Base-by-base conservation (phyloP, 208 protist species). In the Tetramitus jugosus region DNA sequence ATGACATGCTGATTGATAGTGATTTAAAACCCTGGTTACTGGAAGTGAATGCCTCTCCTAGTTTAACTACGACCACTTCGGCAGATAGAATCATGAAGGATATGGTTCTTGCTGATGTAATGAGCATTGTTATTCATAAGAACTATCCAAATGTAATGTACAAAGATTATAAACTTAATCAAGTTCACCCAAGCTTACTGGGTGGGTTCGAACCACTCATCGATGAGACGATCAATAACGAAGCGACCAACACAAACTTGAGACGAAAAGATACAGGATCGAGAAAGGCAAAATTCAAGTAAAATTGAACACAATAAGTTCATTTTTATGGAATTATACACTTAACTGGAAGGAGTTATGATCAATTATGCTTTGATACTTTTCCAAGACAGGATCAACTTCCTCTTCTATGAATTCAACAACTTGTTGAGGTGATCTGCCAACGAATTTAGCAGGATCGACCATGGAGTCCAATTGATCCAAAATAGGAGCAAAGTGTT, bases 1-100 rank as follows among this genome's bases (percentile, higher is more conserved):
- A 96, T 77, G 96, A 99, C 84, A 87, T 99, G 10, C 85, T 99
- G 31, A 89, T 99, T 53, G 96, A 98, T 80, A 87, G 87, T n/a
- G 74, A 87, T 4, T 83, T 98, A 10, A 88, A 94, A 46, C 96
- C 96, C 7, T 97, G 96, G 87, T 82, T 99, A 1, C 93, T 99
- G 75, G 96, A 99, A 80, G 95, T 98, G 23, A 96, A 96, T 78
- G 86, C 91, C 1, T 94, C 91, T 31, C 93, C 92, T 29, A 95
- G 92, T 23, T 85, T 95, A 52, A 91, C 88, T 29, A 88, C 87
- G 23, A 94, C 91, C 3, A 94, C 92, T 0, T 52, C 84, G 8
- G 84, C 87, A 39, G 92, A 95, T 74, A 85, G 89, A 13, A 80
- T 91, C 35, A 77, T 95, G 60, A 95, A 95, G 83, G 85, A 89